Base-by-base conservation (phyloP, 495 filamentous ascomycete genomes). In the Trichocladium uniseriatum region DNA sequence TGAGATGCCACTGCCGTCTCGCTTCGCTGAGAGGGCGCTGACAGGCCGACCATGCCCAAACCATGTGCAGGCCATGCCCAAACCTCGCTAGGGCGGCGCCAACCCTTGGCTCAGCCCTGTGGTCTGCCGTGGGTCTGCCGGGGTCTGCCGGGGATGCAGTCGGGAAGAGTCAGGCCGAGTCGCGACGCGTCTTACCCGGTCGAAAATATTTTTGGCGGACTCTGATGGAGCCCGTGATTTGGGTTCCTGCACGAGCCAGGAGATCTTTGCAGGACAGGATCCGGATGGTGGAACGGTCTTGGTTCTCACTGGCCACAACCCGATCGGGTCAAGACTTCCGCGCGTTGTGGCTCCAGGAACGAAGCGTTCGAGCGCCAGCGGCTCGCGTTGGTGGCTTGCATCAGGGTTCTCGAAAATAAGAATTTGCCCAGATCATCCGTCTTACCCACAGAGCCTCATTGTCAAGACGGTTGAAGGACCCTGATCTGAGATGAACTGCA, bases 111-210 rank as follows among this genome's bases (percentile, higher is more conserved):
- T 47, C 34, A 28, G 34, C 44, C 44, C 35, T 38, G 34, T 8
- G 7, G 35, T 47, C 24, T 38, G 44, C 44, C 43, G 15, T 27
- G n/a, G n/a, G n/a, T n/a, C n/a, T n/a, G n/a, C n/a, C n/a, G n/a
- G n/a, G n/a, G n/a, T n/a, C n/a, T n/a, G n/a, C n/a, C n/a, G 24
- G 24, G 18, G 4, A n/a, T 4, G 7, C 3, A 8, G n/a, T 47
- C 44, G 44, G 44, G 14, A n/a, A 37, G 35, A 47, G 24, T 47
- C 44, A 10, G 20, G 21, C 44, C 35, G 44, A 47, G 8, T 27
- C n/a, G 29, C 20, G n/a, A 9, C 15, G 2, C 5, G n/a, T 37
- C 43, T 46, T 46, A 46, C 43, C 18, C 13, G 6, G 20, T 2
- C 3, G 11, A 1, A n/a, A 13, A 45, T 16, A 37, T 24, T 37